These are phyloP conservation scores for Parmelia sp. DNA, from an alignment of 495 filamentous ascomycete genomes.

Conservation along the genomic window DNA sequence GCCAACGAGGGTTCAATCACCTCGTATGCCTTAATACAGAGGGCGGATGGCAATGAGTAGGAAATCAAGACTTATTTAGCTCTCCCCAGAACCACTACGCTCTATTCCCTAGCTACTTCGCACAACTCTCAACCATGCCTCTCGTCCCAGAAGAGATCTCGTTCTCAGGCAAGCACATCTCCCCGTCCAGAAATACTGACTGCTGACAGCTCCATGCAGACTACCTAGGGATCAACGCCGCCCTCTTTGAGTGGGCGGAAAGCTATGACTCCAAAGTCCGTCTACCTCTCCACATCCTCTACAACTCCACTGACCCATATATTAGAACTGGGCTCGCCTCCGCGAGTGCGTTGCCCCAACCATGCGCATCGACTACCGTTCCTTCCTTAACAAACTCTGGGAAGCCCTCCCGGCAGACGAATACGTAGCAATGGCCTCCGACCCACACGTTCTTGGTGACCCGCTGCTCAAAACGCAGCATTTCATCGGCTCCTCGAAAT, in stretches of 20 bases:
- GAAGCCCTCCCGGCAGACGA: slow-evolving; percentile 66
- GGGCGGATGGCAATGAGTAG: background rate
- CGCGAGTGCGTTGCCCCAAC: slow-evolving; percentile 65
- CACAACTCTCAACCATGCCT: slow-evolving; percentile 8
- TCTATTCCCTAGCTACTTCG: background rate
- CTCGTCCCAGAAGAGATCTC: slow-evolving; percentile 19
- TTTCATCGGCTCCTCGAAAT: slow-evolving; percentile 64
- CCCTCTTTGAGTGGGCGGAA: slow-evolving; percentile 67
- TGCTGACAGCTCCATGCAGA: slow-evolving; percentile 6
- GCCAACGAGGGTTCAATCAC: background rate
- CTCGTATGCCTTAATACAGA: background rate
- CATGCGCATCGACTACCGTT: slow-evolving; percentile 61
- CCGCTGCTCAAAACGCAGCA: slow-evolving; percentile 67
- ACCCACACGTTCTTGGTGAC: slow-evolving; percentile 62
- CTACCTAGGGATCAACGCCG: slow-evolving; percentile 19
- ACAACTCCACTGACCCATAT: background rate
- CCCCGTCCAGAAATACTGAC: background rate
- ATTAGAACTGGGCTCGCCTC: slow-evolving; percentile 66
- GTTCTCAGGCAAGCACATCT: slow-evolving; percentile 6
- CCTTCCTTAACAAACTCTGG: slow-evolving; percentile 65
- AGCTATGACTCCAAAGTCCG: slow-evolving; percentile 64
- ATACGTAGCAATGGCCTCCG: slow-evolving; percentile 63
- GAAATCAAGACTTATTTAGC: background rate
- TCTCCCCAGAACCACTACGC: background rate
- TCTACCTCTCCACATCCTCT: background rate